These are phyloP conservation scores for Ogataea paradorogensis DNA, from an alignment of 805 yeast genomes.

Conservation along the genomic window DNA sequence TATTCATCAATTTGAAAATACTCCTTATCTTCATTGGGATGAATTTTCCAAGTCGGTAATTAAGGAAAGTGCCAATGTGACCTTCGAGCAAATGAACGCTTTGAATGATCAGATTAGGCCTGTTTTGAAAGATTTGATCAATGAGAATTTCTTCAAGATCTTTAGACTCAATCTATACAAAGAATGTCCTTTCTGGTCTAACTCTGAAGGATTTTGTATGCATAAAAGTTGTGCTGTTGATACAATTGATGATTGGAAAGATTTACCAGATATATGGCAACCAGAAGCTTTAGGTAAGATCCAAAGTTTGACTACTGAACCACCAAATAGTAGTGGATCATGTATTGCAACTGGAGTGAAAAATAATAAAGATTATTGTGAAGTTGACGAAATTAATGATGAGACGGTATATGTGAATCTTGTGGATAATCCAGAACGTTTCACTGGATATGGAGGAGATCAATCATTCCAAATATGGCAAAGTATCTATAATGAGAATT, in stretches of 20 bases:
- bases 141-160: conserved; percentile 80
- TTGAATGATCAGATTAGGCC: conserved; percentile 55
- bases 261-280: conserved; percentile 68
- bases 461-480: conserved; percentile 92
- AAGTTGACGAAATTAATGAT: conserved; percentile 57
- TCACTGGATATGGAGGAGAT: conserved; percentile 93
- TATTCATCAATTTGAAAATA: conserved; percentile 31
- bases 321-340: conserved; percentile 32
- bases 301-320: conserved; percentile 30
- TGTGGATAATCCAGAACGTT: conserved; percentile 88
- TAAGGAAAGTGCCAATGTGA: conserved; percentile 31
- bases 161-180: conserved; percentile 81
- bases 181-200: conserved; percentile 85
- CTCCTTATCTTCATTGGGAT: conserved; percentile 30
- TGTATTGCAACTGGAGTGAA: conserved; percentile 20
- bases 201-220: conserved; percentile 74
- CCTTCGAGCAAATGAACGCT: conserved; percentile 46
- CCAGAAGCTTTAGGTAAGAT: conserved; percentile 66
- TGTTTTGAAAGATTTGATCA: conserved; percentile 52
- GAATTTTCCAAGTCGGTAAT: conserved; percentile 23
- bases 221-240: conserved; percentile 90
- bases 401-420: conserved; percentile 83
- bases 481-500: conserved; percentile 87
- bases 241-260: conserved; percentile 68
- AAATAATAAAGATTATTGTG: conserved; percentile 56